A percentile compares a stretch with the other conserved stretches of the same genome.
Conservation (phyloP, 2,329 filamentous ascomycete species). For the Botrytis galanthina region DNA sequence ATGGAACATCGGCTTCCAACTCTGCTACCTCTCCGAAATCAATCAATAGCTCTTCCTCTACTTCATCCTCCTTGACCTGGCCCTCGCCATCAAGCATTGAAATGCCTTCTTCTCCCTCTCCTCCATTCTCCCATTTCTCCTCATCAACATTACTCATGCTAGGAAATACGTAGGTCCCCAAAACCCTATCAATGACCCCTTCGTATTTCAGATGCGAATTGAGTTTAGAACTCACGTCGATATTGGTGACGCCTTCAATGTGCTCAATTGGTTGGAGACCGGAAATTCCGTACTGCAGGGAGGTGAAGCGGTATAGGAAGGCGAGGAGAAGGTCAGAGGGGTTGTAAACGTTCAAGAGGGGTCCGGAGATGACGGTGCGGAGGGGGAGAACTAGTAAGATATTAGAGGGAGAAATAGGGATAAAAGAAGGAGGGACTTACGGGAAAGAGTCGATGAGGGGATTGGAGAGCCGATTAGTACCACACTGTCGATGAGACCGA, state of each 20-base stretch:
- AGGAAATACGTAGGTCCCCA: constrained; percentile 50
- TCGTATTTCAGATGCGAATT: constrained; percentile 69
- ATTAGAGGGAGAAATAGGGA: constrained; percentile 70
- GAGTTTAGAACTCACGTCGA: constrained; percentile 59
- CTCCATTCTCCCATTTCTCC: constrained; percentile 42
- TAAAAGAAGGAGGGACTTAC: constrained; percentile 70
- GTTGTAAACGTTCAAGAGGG: constrained; percentile 88
- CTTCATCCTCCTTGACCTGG: not conserved
- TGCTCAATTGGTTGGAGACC: constrained; percentile 74
- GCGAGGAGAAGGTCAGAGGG: constrained; percentile 84
- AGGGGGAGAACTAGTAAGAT: constrained; percentile 72
- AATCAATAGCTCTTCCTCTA: not conserved
- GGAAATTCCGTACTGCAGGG: constrained; percentile 78
- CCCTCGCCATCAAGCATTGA: constrained; percentile 37
- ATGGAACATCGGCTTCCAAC: not conserved
- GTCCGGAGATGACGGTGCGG: constrained; percentile 74
- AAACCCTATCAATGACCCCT: constrained; percentile 61
- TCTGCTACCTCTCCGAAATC: not conserved
- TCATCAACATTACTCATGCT: constrained; percentile 64
- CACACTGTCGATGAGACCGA: constrained; percentile 63
- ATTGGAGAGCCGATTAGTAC: constrained; percentile 80
- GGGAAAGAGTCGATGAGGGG: constrained; percentile 50
- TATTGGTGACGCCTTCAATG: constrained; percentile 57
- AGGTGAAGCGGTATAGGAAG: constrained; percentile 82
- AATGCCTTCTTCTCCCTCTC: constrained; percentile 24